Evolutionary conservation across 2,329 filamentous ascomycete species (phyloP), one percentile per base, ranked within the genome.

Genomic region (Claviceps lovelessii): DNA sequence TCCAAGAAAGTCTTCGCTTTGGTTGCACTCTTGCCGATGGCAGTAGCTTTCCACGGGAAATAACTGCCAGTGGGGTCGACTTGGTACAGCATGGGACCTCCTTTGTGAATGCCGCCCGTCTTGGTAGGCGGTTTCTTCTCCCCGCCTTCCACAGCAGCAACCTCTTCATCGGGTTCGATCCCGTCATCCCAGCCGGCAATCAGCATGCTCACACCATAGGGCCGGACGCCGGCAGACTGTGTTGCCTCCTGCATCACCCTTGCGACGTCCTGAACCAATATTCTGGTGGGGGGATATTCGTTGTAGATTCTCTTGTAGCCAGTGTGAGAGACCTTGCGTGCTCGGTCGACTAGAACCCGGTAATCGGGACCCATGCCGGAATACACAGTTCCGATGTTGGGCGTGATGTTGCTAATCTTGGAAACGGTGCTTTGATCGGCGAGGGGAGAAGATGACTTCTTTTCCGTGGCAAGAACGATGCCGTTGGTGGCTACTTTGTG

Each of bases 241-340:
- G 93, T 98, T 58, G 93, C 93, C 75, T 98, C 93, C 74, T 98
- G 93, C 85, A 98, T 96, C 62, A 97, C 91, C 60, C 90, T 83
- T 57, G 93, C 93, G 56, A 98, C 90, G 67, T 98, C 93, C 74
- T 98, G 93, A 55, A 98, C 93, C 75, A 98, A 81, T 85, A 98
- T 98, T 71, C 93, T 85, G 55, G 93, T 98, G 6, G 93, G 93
- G n/a, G 93, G 93, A 76, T 98, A 98, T 76, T 98, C 93, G 75
- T 98, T 98, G 79, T 98, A 98, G 76, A 98, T 90, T 72, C 93
- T 89, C 83, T 98, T 98, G 84, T 98, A 98, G 71, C 85, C 86
- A 50, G 93, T 95, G 76, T 98, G 93, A 55, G 90, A 95, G 62
- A 96, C 93, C 74, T 97, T 98, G 68, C 93, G 90, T 63, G 93